Conservation (phyloP, 2,329 filamentous ascomycete genomes). For the Rhinocladiella mackenziei region DNA sequence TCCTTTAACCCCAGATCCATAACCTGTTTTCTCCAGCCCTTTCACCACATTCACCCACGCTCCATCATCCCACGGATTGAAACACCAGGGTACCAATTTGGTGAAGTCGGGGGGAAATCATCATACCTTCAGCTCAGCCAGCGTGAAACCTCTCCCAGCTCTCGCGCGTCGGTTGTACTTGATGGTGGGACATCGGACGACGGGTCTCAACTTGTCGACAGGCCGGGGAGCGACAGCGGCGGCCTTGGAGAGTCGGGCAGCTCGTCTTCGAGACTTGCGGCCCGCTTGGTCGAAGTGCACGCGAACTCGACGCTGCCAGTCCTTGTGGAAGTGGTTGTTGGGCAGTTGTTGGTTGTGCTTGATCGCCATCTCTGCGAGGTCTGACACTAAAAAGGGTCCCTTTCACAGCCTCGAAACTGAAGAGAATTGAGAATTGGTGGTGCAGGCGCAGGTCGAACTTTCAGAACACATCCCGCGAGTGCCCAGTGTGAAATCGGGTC, state of each 20-base stretch:
- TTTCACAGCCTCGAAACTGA: constrained; percentile 12
- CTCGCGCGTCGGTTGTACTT: constrained; percentile 99
- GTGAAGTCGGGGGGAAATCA: not conserved
- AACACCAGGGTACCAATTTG: too few species aligned
- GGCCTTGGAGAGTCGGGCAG: constrained; percentile 90
- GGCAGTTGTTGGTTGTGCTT: constrained; percentile 69
- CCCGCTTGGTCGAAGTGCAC: constrained; percentile 99
- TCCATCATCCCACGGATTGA: too few species aligned
- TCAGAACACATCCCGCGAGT: too few species aligned
- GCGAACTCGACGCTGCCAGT: constrained; percentile 99
- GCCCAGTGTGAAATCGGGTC: constrained; percentile 10
- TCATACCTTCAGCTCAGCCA: constrained; percentile 94
- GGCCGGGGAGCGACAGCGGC: constrained; percentile 92
- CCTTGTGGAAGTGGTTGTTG: constrained; percentile 80
- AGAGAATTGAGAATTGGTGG: constrained; percentile 1
- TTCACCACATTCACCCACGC: not conserved
- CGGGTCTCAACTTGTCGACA: constrained; percentile 91
- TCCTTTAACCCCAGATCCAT: not conserved
- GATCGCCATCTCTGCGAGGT: constrained; percentile 64
- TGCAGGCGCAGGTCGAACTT: constrained; percentile 1
- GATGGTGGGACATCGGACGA: constrained; percentile 96
- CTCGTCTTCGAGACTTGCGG: constrained; percentile 88
- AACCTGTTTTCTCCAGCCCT: not conserved
- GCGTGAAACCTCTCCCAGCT: constrained; percentile 94
- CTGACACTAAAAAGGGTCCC: constrained; percentile 15